Base-by-base conservation (phyloP, 208 protist species). In the Lotmaria passim region DNA sequence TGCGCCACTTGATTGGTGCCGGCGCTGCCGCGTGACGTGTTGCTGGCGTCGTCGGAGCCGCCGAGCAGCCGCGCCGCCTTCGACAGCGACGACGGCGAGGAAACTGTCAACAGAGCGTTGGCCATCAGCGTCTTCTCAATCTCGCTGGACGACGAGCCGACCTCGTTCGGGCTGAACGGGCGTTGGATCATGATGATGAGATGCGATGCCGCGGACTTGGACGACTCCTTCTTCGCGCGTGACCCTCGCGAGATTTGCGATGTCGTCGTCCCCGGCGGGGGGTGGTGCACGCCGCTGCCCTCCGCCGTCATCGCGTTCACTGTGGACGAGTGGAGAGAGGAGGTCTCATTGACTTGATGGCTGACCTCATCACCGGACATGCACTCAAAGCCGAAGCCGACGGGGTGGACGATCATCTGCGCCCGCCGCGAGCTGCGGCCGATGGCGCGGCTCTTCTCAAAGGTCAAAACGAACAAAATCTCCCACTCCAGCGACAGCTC, bases 401-500 rank as follows among this genome's bases (percentile, higher is more conserved):
- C 56, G 24, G 91, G 91, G 73, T 96, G 91, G 39, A 96, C 85
- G 19, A 94, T 39, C 81, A 90, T 86, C 51, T 87, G 82, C 23
- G 74, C 73, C 5, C 67, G 76, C 10, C 71, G 73, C 43, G 75
- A 75, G 59, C 75, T 69, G 53, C 71, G 71, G 44, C 83, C 70
- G 33, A 94, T 71, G 1, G 62, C 57, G 23, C 77, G 58, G 31
- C 73, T 83, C 75, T 81, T 83, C 59, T 91, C 85, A 60, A 93
- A 93, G 66, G 83, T 87, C 30, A 96, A 55, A 50, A 96, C 82
- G 59, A 94, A 75, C 62, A 93, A 80, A 34, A 90, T 81, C 69
- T 89, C 79, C 81, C 90, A 95, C 79, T 95, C 87, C 19, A 95
- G 63, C 30, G 83, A 82, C 21, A 95, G 71, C n/a, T 78, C 73